Evolutionary conservation across 768 basidiomycete genomes (phyloP), one percentile per base, ranked within the genome.

Genomic region (Mrakia hoshinonis): DNA sequence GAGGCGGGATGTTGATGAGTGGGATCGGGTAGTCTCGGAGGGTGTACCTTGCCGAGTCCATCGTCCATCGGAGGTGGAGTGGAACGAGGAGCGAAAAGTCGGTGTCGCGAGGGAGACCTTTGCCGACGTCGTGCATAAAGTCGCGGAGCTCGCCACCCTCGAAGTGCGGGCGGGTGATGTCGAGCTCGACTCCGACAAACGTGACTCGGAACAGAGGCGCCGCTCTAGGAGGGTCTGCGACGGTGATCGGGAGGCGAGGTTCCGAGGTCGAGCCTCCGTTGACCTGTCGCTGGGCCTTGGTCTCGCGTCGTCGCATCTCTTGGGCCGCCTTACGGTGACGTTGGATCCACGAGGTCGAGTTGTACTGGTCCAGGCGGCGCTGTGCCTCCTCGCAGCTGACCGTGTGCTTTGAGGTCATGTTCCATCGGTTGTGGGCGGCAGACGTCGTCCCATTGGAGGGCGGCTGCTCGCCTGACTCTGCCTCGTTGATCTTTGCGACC

Each of bases 1-100:
- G 29, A 20, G 84, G 76, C 43, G 89, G 88, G 54, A 95, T 84
- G 76, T 87, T 83, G n/a, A 92, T 79, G 65, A 97, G 78, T 0
- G 93, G 92, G 39, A 96, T 80, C 2, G 93, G 91, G 80, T 95
- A 94, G 80, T 95, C 92, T 39, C 94, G 87, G 11, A 94, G 82
- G 4, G 84, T 84, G 54, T 87, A 81, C 60, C 83, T 83, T 22
- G 87, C 79, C n/a, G 85, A 83, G 3, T 83, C 81, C 65, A 91
- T 81, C 1, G 85, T 82, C 79, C 91, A 86, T 46, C 84, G 83
- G 24, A 98, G 78, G 76, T 92, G 88, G 75, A 97, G 79, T 3
- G 94, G 93, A 24, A 95, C 81, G 74, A 96, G 83, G 31, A 97
- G 82, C 13, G 89, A 87, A 77, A 88, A 96, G 74, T 85, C 75